Evolutionary conservation across 306 rosid genomes (phyloP), one percentile per base, ranked within the genome.

Genomic region (Gastrolobium villosum): DNA sequence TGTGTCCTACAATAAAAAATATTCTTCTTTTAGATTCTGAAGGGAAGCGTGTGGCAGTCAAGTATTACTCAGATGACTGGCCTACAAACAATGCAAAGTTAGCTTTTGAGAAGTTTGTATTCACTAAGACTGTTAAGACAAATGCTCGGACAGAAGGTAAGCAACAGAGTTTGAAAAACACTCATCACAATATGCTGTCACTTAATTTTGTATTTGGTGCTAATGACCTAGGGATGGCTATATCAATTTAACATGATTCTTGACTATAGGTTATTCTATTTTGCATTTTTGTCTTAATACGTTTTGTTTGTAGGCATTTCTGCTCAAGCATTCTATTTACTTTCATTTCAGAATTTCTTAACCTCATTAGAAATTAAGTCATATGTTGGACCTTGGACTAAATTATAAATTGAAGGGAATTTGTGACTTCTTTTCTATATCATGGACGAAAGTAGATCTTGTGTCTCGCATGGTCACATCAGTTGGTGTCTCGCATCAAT

Each of bases 11-110:
- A 0, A 82, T 95, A 5, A 95, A 92, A 62, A 92, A 88, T 82
- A 91, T 95, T 86, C 98, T 95, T 82, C 93, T 95, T 77, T 85
- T 95, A 35, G 99, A 95, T 70, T 95, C 99, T 1, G 99, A 95
- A 72, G 99, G 98, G 79, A 91, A 93, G 84, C 98, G 98, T 65
- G 98, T 95, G 55, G 99, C 99, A 0, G 98, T 93, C 74, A 93
- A 88, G 90, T 95, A 95, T 82, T 95, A 82, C 84, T 88, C 98
- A 0, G 97, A 95, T 86, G 99, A 95, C 78, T 95, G 98, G 99
- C 92, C 99, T 72, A 88, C 99, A 40, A 91, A 91, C 80, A 71
- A 70, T 67, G 79, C 96, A 40, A 93, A 95, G 87, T 82, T 88
- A 70, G 97, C 93, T 77, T 95, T 95, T 73, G 99, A 95, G 76